phyloP scores from a whole-genome alignment of 306 rosid species.

The Begonia fuchsioides region DNA sequence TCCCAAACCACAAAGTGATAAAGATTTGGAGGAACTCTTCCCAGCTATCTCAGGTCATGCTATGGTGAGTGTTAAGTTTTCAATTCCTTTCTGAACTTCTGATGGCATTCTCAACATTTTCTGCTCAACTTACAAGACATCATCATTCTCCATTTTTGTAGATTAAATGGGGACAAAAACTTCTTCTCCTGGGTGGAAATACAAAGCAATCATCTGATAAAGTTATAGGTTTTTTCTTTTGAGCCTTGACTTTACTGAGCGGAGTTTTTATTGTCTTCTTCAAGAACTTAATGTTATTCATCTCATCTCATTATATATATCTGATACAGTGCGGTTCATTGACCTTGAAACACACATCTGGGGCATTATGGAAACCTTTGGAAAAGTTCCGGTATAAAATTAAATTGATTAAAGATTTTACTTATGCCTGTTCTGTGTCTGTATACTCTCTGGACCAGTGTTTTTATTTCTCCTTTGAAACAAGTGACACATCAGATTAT shows the following conservation, averaged over 20 bases:
- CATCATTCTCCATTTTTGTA: conserved; percentile 15
- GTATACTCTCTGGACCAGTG: background rate
- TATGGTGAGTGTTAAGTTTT: conserved; percentile 35
- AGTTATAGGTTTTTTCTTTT: conserved; percentile 41
- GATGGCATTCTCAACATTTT: too few species aligned
- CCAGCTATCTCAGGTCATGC: conserved; percentile 63
- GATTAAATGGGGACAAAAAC: conserved; percentile 78
- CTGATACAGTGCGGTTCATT: conserved; percentile 45
- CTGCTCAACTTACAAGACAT: too few species aligned
- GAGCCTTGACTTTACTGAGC: background rate
- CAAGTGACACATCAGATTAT: background rate
- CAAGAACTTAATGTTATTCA: conserved; percentile 17
- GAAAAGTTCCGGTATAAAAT: conserved; percentile 67
- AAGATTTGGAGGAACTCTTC: conserved; percentile 33
- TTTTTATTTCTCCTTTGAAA: conserved; percentile 6
- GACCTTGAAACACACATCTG: conserved; percentile 47
- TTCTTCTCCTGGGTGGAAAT: conserved; percentile 70
- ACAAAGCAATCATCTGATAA: conserved; percentile 46
- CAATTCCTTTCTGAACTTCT: too few species aligned
- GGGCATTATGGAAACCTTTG: conserved; percentile 63
- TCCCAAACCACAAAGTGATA: conserved; percentile 27
- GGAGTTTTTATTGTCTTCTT: background rate
- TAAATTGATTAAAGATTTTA: conserved; percentile 6
- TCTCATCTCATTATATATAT: conserved; percentile 4
- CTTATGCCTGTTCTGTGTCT: conserved; percentile 9